Percentiles rank a stretch among this genome's conserved stretches.
phyloP scores from a whole-genome alignment of 345 rosid species.

The Citrus sinensis region DVS_A1.0 CM039161.1:23940501-23941000 shows the following conservation, averaged over 20 bases:
- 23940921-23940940: not conserved
- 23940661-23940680: not conserved
- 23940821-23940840: not conserved
- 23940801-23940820: not conserved
- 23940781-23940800: not conserved
- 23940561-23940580: not conserved
- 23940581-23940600: not conserved
- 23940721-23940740: not conserved
- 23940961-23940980: not conserved
- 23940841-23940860: not conserved
- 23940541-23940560: not conserved
- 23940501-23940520: conserved; percentile 25
- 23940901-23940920: not conserved
- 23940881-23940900: not conserved
- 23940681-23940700: not conserved
- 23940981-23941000: not conserved
- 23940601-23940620: not conserved
- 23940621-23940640: conserved; percentile 2
- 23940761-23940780: not conserved
- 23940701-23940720: not conserved
- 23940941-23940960: not conserved
- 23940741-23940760: not conserved
- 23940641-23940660: conserved; percentile 25
- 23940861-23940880: not conserved
- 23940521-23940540: conserved; percentile 29